Conservation (phyloP, 192 early-diverging fungal species). For the Kappamyces sp. region DNA sequence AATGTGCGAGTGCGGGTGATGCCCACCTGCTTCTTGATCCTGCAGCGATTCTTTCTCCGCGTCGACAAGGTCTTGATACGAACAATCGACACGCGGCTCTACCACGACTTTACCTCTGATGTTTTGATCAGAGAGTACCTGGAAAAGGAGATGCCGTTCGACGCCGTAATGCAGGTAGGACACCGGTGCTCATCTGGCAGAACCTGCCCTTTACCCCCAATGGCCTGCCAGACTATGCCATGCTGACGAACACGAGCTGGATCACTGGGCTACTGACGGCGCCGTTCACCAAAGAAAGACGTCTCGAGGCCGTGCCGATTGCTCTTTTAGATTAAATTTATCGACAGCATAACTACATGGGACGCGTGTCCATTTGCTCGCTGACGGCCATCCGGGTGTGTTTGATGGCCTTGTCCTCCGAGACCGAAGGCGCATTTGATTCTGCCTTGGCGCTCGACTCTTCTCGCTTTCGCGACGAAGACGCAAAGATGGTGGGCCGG, state of each 20-base stretch:
- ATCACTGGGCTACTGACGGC: neutral
- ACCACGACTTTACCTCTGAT: conserved; percentile 70
- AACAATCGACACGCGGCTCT: conserved; percentile 83
- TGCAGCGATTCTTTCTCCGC: conserved; percentile 83
- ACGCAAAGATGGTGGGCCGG: too few relatives aligned
- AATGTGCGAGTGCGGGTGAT: conserved; percentile 81
- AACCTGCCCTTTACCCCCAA: neutral
- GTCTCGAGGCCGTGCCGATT: too few relatives aligned
- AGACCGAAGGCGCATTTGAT: too few relatives aligned
- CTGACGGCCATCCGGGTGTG: too few relatives aligned
- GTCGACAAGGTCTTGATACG: conserved; percentile 92
- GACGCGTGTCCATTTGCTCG: too few relatives aligned
- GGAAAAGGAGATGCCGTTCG: conserved; percentile 9
- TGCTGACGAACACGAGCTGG: neutral
- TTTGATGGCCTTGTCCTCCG: too few relatives aligned
- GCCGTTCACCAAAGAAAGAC: neutral
- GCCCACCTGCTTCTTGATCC: conserved; percentile 82
- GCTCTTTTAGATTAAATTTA: too few relatives aligned
- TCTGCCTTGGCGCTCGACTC: too few relatives aligned
- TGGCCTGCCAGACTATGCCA: neutral
- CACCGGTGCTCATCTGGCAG: neutral
- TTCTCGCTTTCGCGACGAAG: too few relatives aligned
- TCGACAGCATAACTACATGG: too few relatives aligned
- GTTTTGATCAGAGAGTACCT: conserved; percentile 39
- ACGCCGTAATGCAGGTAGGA: neutral